Percentiles rank a stretch among this genome's conserved stretches.
These are phyloP conservation scores for Pythium rishiriense DNA, from an alignment of 352 stramenopile genomes.

Conservation along the genomic window DNA sequence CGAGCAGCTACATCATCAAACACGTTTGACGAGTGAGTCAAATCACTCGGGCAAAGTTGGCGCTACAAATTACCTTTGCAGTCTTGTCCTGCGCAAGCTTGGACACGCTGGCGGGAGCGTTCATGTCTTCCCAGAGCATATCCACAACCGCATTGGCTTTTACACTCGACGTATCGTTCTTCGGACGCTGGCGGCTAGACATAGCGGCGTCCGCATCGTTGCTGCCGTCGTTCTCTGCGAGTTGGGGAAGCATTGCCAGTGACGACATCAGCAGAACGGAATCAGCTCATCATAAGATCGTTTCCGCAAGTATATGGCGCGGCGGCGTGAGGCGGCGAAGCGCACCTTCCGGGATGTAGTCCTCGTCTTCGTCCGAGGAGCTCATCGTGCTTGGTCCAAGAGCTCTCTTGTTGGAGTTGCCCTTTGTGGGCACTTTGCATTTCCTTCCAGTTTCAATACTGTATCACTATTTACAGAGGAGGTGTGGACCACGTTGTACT, in stretches of 20 bases:
- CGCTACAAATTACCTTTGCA: slow-evolving; percentile 36
- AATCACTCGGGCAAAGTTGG: not conserved
- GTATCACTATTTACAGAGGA: not conserved
- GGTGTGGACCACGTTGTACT: not conserved
- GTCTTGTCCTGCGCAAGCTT: slow-evolving; percentile 42
- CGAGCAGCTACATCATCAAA: slow-evolving; percentile 40
- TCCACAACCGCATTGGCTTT: slow-evolving; percentile 39
- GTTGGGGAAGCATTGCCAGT: no score
- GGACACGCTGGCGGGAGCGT: slow-evolving; percentile 59
- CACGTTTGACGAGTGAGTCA: not conserved
- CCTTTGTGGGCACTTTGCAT: not conserved
- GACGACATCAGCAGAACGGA: slow-evolving; percentile 3
- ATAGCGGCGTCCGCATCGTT: not conserved
- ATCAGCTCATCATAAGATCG: not conserved
- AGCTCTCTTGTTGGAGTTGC: not conserved
- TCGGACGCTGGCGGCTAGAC: not conserved
- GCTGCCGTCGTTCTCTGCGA: slow-evolving; percentile 12
- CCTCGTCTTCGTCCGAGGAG: slow-evolving; percentile 64
- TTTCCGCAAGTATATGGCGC: not conserved
- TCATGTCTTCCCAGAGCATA: slow-evolving; percentile 68
- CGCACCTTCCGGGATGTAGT: slow-evolving; percentile 70
- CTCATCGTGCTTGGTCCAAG: slow-evolving; percentile 37
- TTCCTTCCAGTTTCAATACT: not conserved
- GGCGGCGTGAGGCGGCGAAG: not conserved
- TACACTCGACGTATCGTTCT: slow-evolving; percentile 19